phyloP scores from a whole-genome alignment of 208 protist species.

The Leishmania amazonensis region DNA sequence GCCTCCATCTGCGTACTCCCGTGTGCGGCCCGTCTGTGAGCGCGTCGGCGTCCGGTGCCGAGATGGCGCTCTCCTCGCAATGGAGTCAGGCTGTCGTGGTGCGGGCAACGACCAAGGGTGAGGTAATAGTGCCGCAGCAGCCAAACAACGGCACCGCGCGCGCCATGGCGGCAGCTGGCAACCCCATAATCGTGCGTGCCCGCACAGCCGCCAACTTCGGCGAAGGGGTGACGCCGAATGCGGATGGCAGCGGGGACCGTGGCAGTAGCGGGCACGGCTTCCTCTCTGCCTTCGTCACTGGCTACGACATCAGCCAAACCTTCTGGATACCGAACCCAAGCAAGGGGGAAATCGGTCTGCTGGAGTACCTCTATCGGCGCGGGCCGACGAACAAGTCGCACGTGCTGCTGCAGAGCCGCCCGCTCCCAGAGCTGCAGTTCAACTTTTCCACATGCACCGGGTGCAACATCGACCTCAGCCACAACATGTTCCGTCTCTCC shows the following conservation, averaged over 20 bases:
- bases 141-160: constrained; percentile 42
- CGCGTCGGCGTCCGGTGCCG: background rate
- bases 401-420: constrained; percentile 71
- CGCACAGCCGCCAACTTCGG: constrained; percentile 45
- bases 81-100: constrained; percentile 74
- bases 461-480: constrained; percentile 77
- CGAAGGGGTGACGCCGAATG: constrained; percentile 5
- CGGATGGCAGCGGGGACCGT: background rate
- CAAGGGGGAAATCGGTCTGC: constrained; percentile 62
- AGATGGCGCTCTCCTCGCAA: constrained; percentile 63
- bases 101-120: constrained; percentile 33
- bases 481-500: constrained; percentile 77
- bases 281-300: constrained; percentile 17
- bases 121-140: constrained; percentile 36
- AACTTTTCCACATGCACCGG: constrained; percentile 80
- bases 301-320: constrained; percentile 51
- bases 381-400: constrained; percentile 51
- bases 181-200: constrained; percentile 64
- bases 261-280: constrained; percentile 1
- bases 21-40: background rate
- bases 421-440: constrained; percentile 66
- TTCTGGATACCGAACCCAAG: constrained; percentile 73
- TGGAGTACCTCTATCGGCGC: constrained; percentile 65
- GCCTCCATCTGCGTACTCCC: background rate
- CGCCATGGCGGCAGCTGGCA: constrained; percentile 51